phyloP scores from a whole-genome alignment of 257 asterid species.

The Primulina eburnea region DNA sequence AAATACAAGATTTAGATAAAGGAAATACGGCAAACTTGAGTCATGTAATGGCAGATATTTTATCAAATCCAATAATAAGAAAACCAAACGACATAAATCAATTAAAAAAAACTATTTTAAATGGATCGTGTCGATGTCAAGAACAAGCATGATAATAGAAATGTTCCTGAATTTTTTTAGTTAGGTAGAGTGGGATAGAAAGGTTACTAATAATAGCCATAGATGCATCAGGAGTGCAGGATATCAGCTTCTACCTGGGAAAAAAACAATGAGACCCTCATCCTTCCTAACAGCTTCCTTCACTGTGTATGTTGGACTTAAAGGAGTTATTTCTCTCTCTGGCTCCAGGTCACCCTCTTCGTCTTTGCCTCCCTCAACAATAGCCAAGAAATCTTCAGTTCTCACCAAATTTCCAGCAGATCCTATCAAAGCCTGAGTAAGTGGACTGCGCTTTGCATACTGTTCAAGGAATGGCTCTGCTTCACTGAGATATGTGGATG shows the following conservation, averaged over 20 bases:
- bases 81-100: background rate
- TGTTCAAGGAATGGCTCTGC: constrained; percentile 96
- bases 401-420: constrained; percentile 88
- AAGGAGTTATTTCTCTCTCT: constrained; percentile 45
- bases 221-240: constrained; percentile 7
- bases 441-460: constrained; percentile 87
- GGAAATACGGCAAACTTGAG: constrained; percentile 15
- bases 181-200: background rate
- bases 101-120: too few species aligned
- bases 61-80: constrained; percentile 7
- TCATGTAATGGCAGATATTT: constrained; percentile 1
- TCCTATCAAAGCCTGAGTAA: constrained; percentile 82
- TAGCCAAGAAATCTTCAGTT: constrained; percentile 81
- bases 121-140: background rate
- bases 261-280: constrained; percentile 87
- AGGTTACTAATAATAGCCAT: background rate
- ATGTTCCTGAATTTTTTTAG: background rate
- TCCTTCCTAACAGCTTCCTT: constrained; percentile 69
- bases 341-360: constrained; percentile 92
- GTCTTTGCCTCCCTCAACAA: constrained; percentile 66
- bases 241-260: constrained; percentile 62
- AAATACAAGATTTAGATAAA: constrained; percentile 28
- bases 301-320: constrained; percentile 46
- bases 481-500: constrained; percentile 85
- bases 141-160: background rate